Evolutionary conservation across 2,329 filamentous ascomycete species (phyloP).

Genomic region (Neoscytalidium dimidiatum): DNA sequence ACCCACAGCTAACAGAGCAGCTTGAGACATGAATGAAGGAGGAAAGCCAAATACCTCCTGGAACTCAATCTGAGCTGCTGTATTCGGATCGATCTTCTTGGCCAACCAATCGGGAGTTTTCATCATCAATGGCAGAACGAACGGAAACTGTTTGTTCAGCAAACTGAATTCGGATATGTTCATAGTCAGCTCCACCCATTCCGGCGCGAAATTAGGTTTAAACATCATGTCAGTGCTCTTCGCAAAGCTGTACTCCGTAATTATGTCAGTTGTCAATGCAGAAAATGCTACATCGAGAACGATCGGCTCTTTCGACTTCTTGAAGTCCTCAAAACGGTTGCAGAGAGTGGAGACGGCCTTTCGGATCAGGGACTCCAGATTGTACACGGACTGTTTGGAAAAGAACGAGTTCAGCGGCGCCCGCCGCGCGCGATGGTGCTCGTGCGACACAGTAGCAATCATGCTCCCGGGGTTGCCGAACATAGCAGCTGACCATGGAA

Average conservation of each 20-base stretch:
- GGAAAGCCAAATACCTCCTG: background rate
- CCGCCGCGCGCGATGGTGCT: constrained; percentile 26
- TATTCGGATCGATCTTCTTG: constrained; percentile 2
- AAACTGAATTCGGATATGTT: background rate
- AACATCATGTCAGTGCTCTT: constrained; percentile 23
- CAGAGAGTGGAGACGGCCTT: constrained; percentile 27
- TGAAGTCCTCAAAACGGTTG: constrained; percentile 11
- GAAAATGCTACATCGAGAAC: constrained; percentile 14
- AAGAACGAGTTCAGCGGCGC: constrained; percentile 29
- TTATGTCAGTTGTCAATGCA: constrained; percentile 23
- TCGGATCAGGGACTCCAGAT: constrained; percentile 27
- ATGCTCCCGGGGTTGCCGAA: constrained; percentile 21
- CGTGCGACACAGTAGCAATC: constrained; percentile 24
- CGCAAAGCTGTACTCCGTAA: constrained; percentile 26
- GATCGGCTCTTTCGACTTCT: constrained; percentile 11
- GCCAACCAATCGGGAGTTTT: background rate
- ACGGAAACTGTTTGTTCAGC: constrained; percentile 16
- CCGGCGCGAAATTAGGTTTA: constrained; percentile 22
- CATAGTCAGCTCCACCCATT: background rate
- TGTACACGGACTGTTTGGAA: constrained; percentile 27
- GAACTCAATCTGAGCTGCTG: background rate
- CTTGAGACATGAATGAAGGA: background rate
- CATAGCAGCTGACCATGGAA: constrained; percentile 22
- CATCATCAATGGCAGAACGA: background rate
- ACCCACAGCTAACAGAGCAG: no score